Evolutionary conservation across 495 filamentous ascomycete species (phyloP).

Genomic region (Hypoxylon trugodes): DNA sequence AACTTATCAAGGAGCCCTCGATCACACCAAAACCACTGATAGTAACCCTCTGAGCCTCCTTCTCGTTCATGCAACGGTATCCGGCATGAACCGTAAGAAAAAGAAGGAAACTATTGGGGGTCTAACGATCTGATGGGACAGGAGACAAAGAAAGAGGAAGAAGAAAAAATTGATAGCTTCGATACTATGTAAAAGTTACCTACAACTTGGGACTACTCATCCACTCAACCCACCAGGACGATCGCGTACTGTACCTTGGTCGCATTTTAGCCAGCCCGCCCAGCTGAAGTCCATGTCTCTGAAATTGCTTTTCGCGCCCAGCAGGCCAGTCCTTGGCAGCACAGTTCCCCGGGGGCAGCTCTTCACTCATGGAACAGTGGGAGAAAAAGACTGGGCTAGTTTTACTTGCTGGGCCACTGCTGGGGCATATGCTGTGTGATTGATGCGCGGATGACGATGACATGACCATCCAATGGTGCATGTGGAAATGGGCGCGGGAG

Average conservation of each 20-base stretch:
- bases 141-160: constrained; percentile 12
- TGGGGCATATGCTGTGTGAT: constrained; percentile 39
- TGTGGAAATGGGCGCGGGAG: constrained; percentile 34
- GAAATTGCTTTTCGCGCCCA: constrained; percentile 38
- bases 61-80: constrained; percentile 39
- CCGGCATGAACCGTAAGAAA: constrained; percentile 28
- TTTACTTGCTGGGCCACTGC: too few relatives aligned
- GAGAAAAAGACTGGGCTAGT: constrained; percentile 10
- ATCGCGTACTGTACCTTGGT: constrained; percentile 13
- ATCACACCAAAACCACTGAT: constrained; percentile 24
- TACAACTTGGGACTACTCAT: constrained; percentile 9
- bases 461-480: constrained; percentile 32
- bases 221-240: constrained; percentile 24
- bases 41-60: constrained; percentile 36
- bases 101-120: constrained; percentile 18
- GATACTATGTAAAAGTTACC: constrained; percentile 10
- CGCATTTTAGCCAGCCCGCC: constrained; percentile 23
- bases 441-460: constrained; percentile 39
- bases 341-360: constrained; percentile 12
- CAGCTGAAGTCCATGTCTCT: constrained; percentile 27
- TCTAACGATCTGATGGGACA: constrained; percentile 27
- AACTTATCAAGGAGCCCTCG: constrained; percentile 30
- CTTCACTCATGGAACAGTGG: too few relatives aligned
- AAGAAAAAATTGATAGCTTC: background rate
- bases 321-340: constrained; percentile 8